Base-by-base conservation (phyloP, 2,329 filamentous ascomycete genomes). In the Nemania sp. region DNA sequence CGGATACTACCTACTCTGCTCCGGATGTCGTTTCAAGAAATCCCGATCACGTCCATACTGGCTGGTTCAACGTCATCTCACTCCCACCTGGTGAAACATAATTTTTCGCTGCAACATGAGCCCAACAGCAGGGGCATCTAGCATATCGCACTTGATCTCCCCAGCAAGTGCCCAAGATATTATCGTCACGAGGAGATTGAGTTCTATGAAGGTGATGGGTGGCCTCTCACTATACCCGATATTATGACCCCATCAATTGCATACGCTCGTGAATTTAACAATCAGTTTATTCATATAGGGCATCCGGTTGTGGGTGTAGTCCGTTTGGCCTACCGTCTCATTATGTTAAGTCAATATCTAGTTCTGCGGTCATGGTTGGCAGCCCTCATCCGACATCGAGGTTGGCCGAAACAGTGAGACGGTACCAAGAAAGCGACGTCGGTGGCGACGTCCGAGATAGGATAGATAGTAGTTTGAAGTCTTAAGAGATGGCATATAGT, bases 11-110 rank as follows among this genome's bases (percentile, higher is more conserved):
- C 22, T 13, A 24, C 35, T 47, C 11, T 53, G 51, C 27, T 26
- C 47, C 24, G 13, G n/a, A 7, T n/a, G 13, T 41, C n/a, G 55
- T 64, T 57, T 56, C 43, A 61, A 20, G n/a, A 27, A 38, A 56
- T n/a, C 56, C 29, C 35, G 61, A 65, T 53, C 43, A 8, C 27
- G 18, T 22, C n/a, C 43, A 38, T 18, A 41, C 24, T 13, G 22
- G 20, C 45, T 15, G 62, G 26, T 13, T 35, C 54, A 35, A 35
- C 22, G 54, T 24, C 24, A 24, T n/a, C 6, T 56, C 35, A 22
- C 47, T 58, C 54, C 8, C 54, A 32, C 22, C 26, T 29, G 7
- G 7, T 65, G 56, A 60, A 55, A 59, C 45, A 45, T 45, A 53
- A 59, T n/a, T 24, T 53, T 2, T 18, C 27, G n/a, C 24, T 59